Evolutionary conservation across 306 rosid species (phyloP), one percentile per base, ranked within the genome.

Genomic region (Trichosanthes cucumerina): DNA sequence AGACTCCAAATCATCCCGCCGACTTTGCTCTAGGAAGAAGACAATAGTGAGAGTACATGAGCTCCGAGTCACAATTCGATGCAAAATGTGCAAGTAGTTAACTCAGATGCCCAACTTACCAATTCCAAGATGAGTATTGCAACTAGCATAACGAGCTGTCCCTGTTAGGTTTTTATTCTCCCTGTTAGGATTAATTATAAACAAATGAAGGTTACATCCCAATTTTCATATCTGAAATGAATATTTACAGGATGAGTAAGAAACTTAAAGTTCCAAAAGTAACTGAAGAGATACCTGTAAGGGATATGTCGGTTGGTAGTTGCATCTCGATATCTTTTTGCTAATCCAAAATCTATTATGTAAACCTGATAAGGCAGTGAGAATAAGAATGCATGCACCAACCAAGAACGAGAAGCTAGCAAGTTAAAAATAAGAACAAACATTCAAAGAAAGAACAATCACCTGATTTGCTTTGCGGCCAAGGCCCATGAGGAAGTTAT

Each of bases 401-500:
- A 15, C 21, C 57, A 57, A 79, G n/a, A 5, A 58, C 74, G 8
- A 18, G 78, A 54, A 50, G 47, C n/a, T 43, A 46, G 26, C 43
- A 78, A 69, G 71, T 26, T 21, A 0, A 59, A 6, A 41, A 31
- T 13, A 60, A 31, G 13, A 33, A 23, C 58, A 49, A 1, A 8
- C 16, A 38, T 23, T 12, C 9, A 9, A 9, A n/a, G 31, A 9
- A 23, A 14, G n/a, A 78, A 50, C 39, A 44, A 31, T 78, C 76
- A 95, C 98, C 97, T 91, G 98, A 84, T 92, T 95, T 75, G 98
- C 98, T 85, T 95, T 95, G 68, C 98, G 96, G 79, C 97, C 97
- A 83, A 95, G 97, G 58, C 98, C 97, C 98, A 95, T 95, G 63
- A 95, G 96, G 84, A 95, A 95, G 86, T 95, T 95, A 83, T 95